Percentiles rank a stretch among this genome's conserved stretches.
Evolutionary conservation across 129 eudicot genomes (phyloP).

Genomic region (Scalesia atractyloides): DNA sequence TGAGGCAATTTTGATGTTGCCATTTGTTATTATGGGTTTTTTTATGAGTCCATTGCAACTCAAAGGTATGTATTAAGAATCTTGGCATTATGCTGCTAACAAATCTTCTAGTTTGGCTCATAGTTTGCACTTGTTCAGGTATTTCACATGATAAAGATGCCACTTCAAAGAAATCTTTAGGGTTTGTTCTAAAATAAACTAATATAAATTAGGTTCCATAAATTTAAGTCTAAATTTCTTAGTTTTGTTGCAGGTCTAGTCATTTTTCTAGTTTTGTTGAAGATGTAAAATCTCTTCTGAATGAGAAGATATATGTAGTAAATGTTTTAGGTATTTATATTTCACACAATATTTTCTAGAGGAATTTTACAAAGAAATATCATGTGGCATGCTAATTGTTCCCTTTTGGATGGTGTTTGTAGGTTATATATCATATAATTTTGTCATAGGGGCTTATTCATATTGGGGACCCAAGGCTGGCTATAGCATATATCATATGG

Average conservation of each 20-base stretch:
- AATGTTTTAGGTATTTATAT: conserved; percentile 71
- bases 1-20: conserved; percentile 75
- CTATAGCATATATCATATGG: conserved; percentile 81
- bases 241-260: conserved; percentile 43
- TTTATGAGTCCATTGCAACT: conserved; percentile 74
- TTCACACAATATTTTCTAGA: conserved; percentile 6
- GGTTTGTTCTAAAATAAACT: conserved; percentile 36
- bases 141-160: conserved; percentile 31
- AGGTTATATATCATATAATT: conserved; percentile 90
- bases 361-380: not conserved
- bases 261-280: conserved; percentile 40
- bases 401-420: conserved; percentile 33
- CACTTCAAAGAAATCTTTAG: conserved; percentile 29
- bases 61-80: conserved; percentile 50
- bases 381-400: conserved; percentile 3
- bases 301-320: conserved; percentile 65
- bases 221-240: not conserved
- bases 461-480: conserved; percentile 99
- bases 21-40: conserved; percentile 83
- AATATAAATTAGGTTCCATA: not conserved
- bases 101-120: conserved; percentile 7
- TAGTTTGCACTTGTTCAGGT: conserved; percentile 28
- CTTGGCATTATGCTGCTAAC: not conserved
- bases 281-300: conserved; percentile 66
- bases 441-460: conserved; percentile 94